phyloP scores from a whole-genome alignment of 257 asterid species.

The Solanum arcanum region DNA sequence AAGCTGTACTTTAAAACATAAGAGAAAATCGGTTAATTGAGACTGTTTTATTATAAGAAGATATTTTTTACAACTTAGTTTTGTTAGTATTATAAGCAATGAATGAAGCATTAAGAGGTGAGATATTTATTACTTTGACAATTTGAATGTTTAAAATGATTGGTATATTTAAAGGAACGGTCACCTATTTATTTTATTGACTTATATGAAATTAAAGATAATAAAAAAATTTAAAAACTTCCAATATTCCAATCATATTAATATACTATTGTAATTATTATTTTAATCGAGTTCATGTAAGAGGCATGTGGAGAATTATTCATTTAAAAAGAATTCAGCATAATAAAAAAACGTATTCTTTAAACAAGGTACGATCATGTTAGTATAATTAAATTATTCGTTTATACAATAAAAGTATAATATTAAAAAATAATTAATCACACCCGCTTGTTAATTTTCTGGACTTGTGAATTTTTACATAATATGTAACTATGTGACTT shows the following conservation, averaged over 20 bases:
- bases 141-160: background rate
- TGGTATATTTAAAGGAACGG: background rate
- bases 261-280: too few relatives aligned
- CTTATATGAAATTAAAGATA: background rate
- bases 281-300: background rate
- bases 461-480: background rate
- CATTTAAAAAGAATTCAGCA: too few relatives aligned
- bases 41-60: background rate
- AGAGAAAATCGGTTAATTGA: background rate
- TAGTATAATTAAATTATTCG: rapidly evolving
- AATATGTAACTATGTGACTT: background rate
- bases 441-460: too few relatives aligned
- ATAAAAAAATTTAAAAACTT: background rate
- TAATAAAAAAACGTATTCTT: too few relatives aligned
- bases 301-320: background rate
- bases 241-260: background rate
- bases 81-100: background rate
- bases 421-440: too few relatives aligned
- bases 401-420: too few relatives aligned
- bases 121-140: background rate
- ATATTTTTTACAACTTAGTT: background rate
- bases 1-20: background rate
- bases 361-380: background rate
- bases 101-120: background rate
- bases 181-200: background rate